phyloP scores from a whole-genome alignment of 23 red algal species.

The Porphyridium purpureum region DNA sequence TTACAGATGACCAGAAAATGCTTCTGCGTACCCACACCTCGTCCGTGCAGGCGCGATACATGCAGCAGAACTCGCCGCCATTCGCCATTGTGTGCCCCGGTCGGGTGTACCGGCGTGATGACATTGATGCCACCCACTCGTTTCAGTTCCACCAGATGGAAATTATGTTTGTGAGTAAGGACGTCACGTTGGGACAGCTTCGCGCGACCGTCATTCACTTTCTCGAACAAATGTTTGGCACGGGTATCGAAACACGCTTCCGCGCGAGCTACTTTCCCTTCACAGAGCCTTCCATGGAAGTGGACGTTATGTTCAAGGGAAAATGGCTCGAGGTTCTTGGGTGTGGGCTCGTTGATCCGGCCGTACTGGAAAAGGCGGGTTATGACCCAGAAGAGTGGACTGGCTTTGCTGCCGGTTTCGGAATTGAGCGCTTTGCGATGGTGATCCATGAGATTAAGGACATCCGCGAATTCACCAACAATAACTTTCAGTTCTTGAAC shows the following conservation, averaged over 20 bases:
- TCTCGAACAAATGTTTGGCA: slow-evolving; percentile 54
- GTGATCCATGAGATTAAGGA: slow-evolving; percentile 53
- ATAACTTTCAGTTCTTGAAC: slow-evolving; percentile 32
- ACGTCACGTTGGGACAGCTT: slow-evolving; percentile 13
- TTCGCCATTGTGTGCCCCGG: slow-evolving; percentile 59
- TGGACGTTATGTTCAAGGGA: slow-evolving; percentile 60
- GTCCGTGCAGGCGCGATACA: slow-evolving; percentile 56
- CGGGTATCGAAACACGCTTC: slow-evolving; percentile 44
- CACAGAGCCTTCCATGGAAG: slow-evolving; percentile 71
- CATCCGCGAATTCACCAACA: slow-evolving; percentile 49
- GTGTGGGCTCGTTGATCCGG: slow-evolving; percentile 70
- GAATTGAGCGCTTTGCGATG: slow-evolving; percentile 76
- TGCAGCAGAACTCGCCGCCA: slow-evolving; percentile 58
- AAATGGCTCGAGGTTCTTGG: slow-evolving; percentile 68
- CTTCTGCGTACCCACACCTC: slow-evolving; percentile 58
- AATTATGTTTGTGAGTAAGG: not conserved
- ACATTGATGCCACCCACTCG: slow-evolving; percentile 45
- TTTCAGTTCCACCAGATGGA: slow-evolving; percentile 46
- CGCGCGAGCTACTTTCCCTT: slow-evolving; percentile 60
- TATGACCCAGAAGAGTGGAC: slow-evolving; percentile 47
- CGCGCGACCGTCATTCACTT: slow-evolving; percentile 47
- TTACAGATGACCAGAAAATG: slow-evolving; percentile 12
- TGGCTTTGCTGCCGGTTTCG: slow-evolving; percentile 76
- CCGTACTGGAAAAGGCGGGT: slow-evolving; percentile 41
- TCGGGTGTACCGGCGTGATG: slow-evolving; percentile 48